A percentile compares a stretch with the other conserved stretches of the same genome.
Evolutionary conservation across 306 rosid species (phyloP).

Genomic region (Rubus parviflorus): DNA sequence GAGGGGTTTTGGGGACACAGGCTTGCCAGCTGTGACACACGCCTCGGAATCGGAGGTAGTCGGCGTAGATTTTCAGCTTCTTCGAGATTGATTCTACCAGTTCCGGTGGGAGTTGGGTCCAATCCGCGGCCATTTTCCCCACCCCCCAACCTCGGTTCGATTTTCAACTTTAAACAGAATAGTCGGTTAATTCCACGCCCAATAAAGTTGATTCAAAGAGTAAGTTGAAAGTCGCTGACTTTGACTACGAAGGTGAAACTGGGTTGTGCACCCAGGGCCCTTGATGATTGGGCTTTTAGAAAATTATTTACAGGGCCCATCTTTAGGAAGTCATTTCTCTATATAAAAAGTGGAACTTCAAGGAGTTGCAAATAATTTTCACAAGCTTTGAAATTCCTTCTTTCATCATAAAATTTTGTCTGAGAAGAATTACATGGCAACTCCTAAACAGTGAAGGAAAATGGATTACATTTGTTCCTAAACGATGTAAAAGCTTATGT

Average conservation of each 20-base stretch:
- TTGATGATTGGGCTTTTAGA: neutral
- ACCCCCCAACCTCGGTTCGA: slow-evolving; percentile 1
- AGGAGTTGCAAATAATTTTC: neutral
- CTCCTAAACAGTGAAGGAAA: neutral
- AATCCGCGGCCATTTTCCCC: slow-evolving; percentile 36
- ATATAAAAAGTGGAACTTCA: neutral
- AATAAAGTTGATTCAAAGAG: neutral
- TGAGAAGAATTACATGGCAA: neutral
- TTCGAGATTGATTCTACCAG: slow-evolving; percentile 45
- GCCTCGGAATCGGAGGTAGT: slow-evolving; percentile 54
- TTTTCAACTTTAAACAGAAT: neutral
- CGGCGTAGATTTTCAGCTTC: slow-evolving; percentile 37
- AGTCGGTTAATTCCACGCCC: neutral
- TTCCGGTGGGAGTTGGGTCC: slow-evolving; percentile 57
- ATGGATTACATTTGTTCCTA: neutral
- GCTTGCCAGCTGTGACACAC: slow-evolving; percentile 52
- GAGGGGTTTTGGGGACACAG: slow-evolving; percentile 42
- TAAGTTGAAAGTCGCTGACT: neutral
- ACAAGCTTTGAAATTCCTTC: neutral
- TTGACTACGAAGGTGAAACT: neutral
- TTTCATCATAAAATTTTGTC: neutral
- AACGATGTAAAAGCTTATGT: neutral
- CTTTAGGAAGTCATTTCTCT: neutral
- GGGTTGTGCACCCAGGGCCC: neutral
- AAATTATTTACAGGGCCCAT: neutral